Evolutionary conservation across 805 yeast species (phyloP).

Genomic region (Saccharomycopsis microspora): DNA sequence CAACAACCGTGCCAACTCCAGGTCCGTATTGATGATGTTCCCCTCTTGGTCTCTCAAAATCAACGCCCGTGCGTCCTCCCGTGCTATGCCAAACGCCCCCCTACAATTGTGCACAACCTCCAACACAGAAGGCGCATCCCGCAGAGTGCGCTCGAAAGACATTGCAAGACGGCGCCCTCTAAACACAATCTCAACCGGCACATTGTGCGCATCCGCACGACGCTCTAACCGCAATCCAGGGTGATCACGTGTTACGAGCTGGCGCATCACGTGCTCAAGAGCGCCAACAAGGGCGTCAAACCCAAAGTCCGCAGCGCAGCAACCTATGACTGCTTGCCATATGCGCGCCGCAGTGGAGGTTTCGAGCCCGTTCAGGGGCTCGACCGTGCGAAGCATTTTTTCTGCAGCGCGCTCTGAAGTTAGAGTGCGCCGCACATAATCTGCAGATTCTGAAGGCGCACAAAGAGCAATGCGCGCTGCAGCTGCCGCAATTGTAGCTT

Average conservation of each 20-base stretch:
- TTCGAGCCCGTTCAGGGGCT: too few species aligned
- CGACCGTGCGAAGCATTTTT: too few species aligned
- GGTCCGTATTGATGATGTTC: constrained; percentile 8
- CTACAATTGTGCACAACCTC: constrained; percentile 76
- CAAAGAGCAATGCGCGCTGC: too few species aligned
- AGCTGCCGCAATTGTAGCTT: too few species aligned
- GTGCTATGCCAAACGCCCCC: constrained; percentile 38
- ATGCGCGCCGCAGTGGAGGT: too few species aligned
- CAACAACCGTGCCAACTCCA: constrained; percentile 10
- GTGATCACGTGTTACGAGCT: too few species aligned
- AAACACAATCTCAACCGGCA: constrained; percentile 32
- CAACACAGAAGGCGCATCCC: constrained; percentile 69
- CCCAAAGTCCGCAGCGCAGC: constrained; percentile 69
- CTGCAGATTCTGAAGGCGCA: too few species aligned
- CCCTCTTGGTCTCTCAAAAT: not conserved
- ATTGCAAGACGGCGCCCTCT: constrained; percentile 48
- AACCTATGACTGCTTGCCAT: constrained; percentile 16
- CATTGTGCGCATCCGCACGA: constrained; percentile 1
- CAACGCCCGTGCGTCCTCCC: not conserved
- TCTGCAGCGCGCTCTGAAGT: too few species aligned
- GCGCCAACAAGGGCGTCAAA: constrained; percentile 33
- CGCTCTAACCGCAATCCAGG: too few species aligned
- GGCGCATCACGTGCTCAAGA: too few species aligned
- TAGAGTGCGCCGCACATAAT: too few species aligned
- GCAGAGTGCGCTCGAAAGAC: constrained; percentile 47